Conservation (phyloP, 345 rosid genomes). For the Arabis alpina region DNA sequence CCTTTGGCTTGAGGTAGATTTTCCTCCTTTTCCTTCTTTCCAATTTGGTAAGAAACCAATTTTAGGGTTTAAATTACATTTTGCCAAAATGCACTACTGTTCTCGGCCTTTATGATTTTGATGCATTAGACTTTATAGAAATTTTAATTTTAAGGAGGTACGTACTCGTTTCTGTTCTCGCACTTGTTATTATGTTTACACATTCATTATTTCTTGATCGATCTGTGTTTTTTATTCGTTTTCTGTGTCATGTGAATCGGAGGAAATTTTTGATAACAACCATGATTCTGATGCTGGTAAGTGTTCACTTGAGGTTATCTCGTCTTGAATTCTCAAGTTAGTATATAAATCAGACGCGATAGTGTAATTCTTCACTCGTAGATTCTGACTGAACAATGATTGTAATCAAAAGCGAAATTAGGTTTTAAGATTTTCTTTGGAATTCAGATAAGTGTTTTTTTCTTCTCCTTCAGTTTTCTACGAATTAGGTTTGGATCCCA, state of each 20-base stretch:
- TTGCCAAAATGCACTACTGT: no score
- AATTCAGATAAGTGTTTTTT: background rate
- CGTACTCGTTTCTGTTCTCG: background rate
- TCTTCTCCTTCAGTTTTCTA: slow-evolving; percentile 1
- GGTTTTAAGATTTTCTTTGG: slow-evolving; percentile 8
- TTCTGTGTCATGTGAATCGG: slow-evolving; percentile 25
- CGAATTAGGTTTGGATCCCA: slow-evolving; percentile 7
- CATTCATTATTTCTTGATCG: slow-evolving; percentile 16
- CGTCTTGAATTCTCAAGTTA: background rate
- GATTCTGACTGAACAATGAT: background rate
- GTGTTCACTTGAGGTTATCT: background rate
- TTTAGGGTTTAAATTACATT: no score
- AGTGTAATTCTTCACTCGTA: no score
- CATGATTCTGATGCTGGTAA: slow-evolving; percentile 35
- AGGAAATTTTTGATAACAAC: slow-evolving; percentile 4
- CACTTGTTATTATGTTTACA: background rate
- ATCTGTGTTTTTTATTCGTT: slow-evolving; percentile 28
- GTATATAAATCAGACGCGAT: background rate
- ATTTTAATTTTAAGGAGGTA: no score
- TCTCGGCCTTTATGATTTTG: no score
- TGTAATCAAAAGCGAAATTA: background rate
- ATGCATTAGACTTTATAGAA: no score
- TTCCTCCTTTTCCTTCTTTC: slow-evolving; percentile 91
- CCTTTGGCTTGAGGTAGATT: slow-evolving; percentile 83
- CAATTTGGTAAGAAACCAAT: slow-evolving; percentile 76